These are phyloP conservation scores for Metarhizium humberi DNA, from an alignment of 2,329 filamentous ascomycete species.

Conservation along the genomic window DNA sequence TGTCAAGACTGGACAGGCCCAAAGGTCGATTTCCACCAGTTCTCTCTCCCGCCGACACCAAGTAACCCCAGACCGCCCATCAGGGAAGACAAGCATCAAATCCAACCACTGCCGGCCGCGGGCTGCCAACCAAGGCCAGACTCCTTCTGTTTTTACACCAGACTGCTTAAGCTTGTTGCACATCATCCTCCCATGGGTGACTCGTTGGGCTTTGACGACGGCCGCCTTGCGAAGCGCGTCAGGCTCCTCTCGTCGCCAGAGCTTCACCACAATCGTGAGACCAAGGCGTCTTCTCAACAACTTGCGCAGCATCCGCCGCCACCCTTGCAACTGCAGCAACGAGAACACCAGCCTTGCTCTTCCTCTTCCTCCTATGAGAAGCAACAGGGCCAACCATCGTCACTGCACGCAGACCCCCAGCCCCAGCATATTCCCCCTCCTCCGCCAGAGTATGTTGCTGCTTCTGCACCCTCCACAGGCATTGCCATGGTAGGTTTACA, in stretches of 20 bases:
- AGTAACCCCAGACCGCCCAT: too few relatives aligned
- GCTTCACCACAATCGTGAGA: not conserved
- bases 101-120: too few relatives aligned
- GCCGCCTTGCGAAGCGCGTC: slow-evolving; percentile 14
- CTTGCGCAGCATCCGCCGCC: not conserved
- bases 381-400: not conserved
- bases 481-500: not conserved
- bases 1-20: too few relatives aligned
- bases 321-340: not conserved
- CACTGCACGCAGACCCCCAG: not conserved
- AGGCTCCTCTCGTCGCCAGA: slow-evolving; percentile 8
- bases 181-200: slow-evolving; percentile 10
- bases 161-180: not conserved
- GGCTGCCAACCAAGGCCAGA: too few relatives aligned
- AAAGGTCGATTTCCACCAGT: too few relatives aligned
- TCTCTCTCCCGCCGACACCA: too few relatives aligned
- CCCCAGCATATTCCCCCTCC: not conserved
- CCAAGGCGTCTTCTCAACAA: not conserved
- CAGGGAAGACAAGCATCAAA: too few relatives aligned
- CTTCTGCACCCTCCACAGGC: not conserved
- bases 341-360: not conserved
- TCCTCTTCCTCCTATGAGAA: not conserved
- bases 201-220: slow-evolving; percentile 5
- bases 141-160: too few relatives aligned
- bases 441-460: not conserved